These are phyloP conservation scores for Solanum ahanhuiri DNA, from an alignment of 257 asterid genomes.

Conservation along the genomic window DNA sequence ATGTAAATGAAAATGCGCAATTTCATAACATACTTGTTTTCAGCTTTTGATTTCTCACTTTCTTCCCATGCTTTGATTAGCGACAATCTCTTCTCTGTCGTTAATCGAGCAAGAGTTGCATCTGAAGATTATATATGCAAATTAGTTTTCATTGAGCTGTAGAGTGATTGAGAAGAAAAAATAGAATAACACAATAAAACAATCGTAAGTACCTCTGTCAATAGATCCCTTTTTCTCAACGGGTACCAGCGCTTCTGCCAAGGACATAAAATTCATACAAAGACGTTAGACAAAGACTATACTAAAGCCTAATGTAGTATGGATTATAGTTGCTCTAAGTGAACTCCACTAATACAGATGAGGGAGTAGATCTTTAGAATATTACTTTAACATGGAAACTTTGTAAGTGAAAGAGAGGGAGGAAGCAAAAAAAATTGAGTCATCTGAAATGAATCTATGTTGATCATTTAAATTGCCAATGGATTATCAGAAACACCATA, in stretches of 20 bases:
- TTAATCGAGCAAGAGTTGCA: slow-evolving; percentile 65
- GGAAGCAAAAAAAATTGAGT: background rate
- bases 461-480: background rate
- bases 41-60: slow-evolving; percentile 86
- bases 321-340: background rate
- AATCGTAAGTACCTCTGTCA: slow-evolving; percentile 53
- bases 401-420: background rate
- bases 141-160: background rate
- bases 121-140: slow-evolving; percentile 18
- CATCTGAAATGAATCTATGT: background rate
- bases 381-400: background rate
- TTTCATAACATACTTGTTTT: slow-evolving; percentile 51
- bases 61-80: slow-evolving; percentile 95
- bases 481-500: background rate
- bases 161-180: background rate
- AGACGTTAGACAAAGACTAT: background rate
- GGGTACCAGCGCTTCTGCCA: slow-evolving; percentile 44
- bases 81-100: slow-evolving; percentile 73
- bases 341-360: background rate
- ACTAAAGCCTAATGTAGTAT: background rate
- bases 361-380: background rate
- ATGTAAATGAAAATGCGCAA: background rate
- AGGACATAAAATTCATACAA: background rate
- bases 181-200: background rate
- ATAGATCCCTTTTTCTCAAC: slow-evolving; percentile 58